Percentiles rank a stretch among this genome's conserved stretches.
Conservation (phyloP, 371 early-diverging fungal species). For the Mortierella sp. region DNA sequence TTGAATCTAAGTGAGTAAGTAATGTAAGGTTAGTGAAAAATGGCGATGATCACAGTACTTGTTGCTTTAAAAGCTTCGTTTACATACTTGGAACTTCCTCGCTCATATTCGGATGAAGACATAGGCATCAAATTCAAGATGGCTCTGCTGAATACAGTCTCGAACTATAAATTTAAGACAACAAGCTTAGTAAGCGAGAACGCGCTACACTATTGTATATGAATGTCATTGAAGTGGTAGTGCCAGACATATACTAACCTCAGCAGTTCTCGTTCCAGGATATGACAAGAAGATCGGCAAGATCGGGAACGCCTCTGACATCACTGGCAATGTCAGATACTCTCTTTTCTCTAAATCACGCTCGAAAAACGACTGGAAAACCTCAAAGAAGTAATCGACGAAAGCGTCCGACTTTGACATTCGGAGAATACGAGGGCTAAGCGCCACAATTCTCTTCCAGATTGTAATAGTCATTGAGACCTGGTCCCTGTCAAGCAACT, state of each 20-base stretch:
- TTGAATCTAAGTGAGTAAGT: slow-evolving; percentile 57
- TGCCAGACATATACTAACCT: slow-evolving; percentile 8
- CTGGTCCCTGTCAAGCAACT: slow-evolving; percentile 40
- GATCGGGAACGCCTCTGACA: slow-evolving; percentile 51
- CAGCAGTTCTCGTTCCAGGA: slow-evolving; percentile 30
- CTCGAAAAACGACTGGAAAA: slow-evolving; percentile 53
- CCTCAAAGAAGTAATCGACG: slow-evolving; percentile 40
- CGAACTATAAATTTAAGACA: slow-evolving; percentile 22
- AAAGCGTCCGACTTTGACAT: slow-evolving; percentile 54
- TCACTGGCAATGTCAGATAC: slow-evolving; percentile 38
- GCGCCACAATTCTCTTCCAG: slow-evolving; percentile 60
- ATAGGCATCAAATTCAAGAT: slow-evolving; percentile 64
- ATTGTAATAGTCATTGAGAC: slow-evolving; percentile 50
- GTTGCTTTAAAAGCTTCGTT: not conserved
- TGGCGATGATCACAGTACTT: not conserved
- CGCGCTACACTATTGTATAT: not conserved
- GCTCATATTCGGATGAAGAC: slow-evolving; percentile 60
- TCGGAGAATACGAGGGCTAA: slow-evolving; percentile 62
- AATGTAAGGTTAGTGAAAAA: not conserved
- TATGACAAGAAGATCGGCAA: slow-evolving; percentile 44
- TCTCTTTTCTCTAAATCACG: slow-evolving; percentile 33
- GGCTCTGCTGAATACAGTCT: slow-evolving; percentile 32
- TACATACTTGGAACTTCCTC: slow-evolving; percentile 59
- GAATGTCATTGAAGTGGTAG: no score
- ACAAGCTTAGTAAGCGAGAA: not conserved